Evolutionary conservation across 2,329 filamentous ascomycete genomes (phyloP).

Genomic region (Penicillium glabrum): DNA sequence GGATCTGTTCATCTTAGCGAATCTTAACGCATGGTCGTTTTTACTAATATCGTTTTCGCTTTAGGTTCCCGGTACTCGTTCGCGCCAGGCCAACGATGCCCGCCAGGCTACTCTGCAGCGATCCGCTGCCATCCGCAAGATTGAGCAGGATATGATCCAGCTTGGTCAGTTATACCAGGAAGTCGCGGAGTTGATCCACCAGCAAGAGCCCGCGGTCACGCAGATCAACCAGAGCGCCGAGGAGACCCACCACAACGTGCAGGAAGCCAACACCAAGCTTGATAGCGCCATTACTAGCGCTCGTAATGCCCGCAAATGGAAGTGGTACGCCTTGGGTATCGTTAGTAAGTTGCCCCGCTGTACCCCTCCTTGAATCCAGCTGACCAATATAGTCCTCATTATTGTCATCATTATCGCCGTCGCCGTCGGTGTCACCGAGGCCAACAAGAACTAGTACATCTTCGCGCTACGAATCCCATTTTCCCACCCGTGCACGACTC

Average conservation of each 20-base stretch:
- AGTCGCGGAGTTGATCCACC: conserved; percentile 78
- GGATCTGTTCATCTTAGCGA: not conserved
- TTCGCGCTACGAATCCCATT: conserved; percentile 1
- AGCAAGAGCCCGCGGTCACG: conserved; percentile 78
- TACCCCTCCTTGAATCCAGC: not conserved
- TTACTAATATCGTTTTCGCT: not conserved
- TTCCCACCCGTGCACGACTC: conserved; percentile 14
- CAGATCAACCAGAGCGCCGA: conserved; percentile 86
- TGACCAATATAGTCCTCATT: conserved; percentile 49
- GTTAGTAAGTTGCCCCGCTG: conserved; percentile 49
- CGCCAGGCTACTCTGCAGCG: conserved; percentile 76
- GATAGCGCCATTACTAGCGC: conserved; percentile 79
- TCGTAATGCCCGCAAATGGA: conserved; percentile 79
- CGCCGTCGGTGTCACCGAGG: conserved; percentile 47
- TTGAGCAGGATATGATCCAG: conserved; percentile 86
- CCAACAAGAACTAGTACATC: conserved; percentile 22
- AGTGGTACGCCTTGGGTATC: conserved; percentile 92
- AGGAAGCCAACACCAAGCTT: conserved; percentile 82
- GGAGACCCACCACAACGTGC: conserved; percentile 79
- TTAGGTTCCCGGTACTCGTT: conserved; percentile 44
- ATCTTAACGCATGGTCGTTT: not conserved
- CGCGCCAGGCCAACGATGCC: conserved; percentile 77
- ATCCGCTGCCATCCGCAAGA: conserved; percentile 85
- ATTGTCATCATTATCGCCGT: conserved; percentile 55
- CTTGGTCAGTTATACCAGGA: conserved; percentile 86